Evolutionary conservation across 2,329 filamentous ascomycete species (phyloP).

Genomic region (Trichophyton verrucosum): DNA sequence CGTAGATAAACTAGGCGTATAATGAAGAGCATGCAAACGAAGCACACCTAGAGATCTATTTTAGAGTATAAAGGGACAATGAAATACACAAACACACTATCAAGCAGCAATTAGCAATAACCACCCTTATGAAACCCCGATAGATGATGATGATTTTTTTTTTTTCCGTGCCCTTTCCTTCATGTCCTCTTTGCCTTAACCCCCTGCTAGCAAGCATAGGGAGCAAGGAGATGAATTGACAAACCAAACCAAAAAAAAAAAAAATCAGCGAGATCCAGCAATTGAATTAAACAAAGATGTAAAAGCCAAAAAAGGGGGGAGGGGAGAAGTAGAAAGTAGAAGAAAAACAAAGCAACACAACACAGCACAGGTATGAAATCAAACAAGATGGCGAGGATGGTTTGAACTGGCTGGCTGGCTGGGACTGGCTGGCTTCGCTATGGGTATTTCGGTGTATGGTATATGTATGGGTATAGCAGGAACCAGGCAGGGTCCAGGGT

Average conservation of each 20-base stretch:
- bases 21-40: not conserved
- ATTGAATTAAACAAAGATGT: not conserved
- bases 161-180: not conserved
- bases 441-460: not conserved
- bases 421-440: not conserved
- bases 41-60: slow-evolving; percentile 1
- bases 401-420: not conserved
- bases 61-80: not conserved
- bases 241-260: not conserved
- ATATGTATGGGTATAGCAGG: slow-evolving; percentile 1
- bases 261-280: not conserved
- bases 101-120: not conserved
- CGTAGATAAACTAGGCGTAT: not conserved
- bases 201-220: not conserved
- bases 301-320: not conserved
- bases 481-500: not conserved
- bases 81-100: not conserved
- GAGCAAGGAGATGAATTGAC: not conserved
- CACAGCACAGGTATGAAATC: not conserved
- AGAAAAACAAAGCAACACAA: not conserved
- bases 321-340: not conserved
- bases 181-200: not conserved
- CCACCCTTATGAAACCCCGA: not conserved
- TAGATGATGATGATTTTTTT: not conserved
- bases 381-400: not conserved